Evolutionary conservation across 2,329 filamentous ascomycete genomes (phyloP), one percentile per base, ranked within the genome.

Genomic region (Acrodontium crateriforme): DNA sequence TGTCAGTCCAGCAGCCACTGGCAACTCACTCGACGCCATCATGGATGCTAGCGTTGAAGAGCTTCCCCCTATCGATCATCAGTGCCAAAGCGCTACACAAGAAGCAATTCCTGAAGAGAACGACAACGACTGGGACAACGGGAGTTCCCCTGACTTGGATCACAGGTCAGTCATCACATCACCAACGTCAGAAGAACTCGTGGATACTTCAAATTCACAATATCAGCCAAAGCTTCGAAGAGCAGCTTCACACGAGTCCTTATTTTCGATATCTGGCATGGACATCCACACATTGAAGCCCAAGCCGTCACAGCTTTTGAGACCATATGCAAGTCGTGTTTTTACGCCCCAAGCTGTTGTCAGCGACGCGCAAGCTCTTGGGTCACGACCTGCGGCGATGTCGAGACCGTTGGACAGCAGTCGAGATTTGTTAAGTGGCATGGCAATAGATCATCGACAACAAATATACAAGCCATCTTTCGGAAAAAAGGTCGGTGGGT

Each of bases 201-300:
- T 36, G 28, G 32, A 34, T 17, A 35, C 40, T 13, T n/a, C n/a
- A n/a, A n/a, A 30, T 45, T 24, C 30, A 41, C 38, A 53, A 51
- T 31, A 59, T 56, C 29, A 45, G 14, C 53, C 48, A 24, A 53
- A 55, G 2, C 24, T 85, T 3, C 78, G 71, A 21, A 74, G 78
- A 17, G 66, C 73, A 3, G 50, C 73, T 2, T 93, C 85, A 2
- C 83, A 92, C 42, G 85, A 94, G 50, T 92, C 82, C 11, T 75
- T 94, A 36, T 69, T 94, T 41, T 94, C 85, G 0, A 68, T 93
- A 2, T 72, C 76, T 0, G 84, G 83, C 2, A 76, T 93, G 51
- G 87, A 94, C 48, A 91, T 93, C 27, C 84, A 92, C 50, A 53
- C 50, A 3, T 63, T 91, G 4, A 75, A 77, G 44, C 66, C 68